Base-by-base conservation (phyloP, 2,329 filamentous ascomycete genomes). In the Sordariomycetes sp. region DNA sequence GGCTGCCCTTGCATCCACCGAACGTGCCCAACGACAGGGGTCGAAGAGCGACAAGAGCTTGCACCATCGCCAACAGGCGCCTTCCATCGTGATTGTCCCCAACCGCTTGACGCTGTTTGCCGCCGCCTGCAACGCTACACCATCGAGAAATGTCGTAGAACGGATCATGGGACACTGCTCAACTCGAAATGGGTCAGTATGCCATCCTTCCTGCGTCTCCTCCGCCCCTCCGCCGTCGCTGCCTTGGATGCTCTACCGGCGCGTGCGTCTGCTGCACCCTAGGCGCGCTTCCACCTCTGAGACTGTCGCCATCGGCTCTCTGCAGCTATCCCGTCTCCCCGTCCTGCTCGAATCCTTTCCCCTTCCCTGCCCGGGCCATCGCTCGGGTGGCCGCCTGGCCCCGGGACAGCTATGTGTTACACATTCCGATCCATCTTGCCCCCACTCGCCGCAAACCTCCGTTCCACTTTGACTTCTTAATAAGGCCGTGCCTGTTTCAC, bases 181-280 rank as follows among this genome's bases (percentile, higher is more conserved):
- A 60, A 66, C 63, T 64, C 66, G 62, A 69, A 65, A 69, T 69
- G 67, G 67, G 67, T 69, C 62, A 69, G 67, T 69, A 60, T 52
- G 39, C 52, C 53, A 25, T 20, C 39, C 35, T 42, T 52, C 55
- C 48, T 53, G 42, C 36, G 55, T 60, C 25, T 34, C 32, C 54
- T 59, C 25, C 51, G 39, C 34, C 50, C 57, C 36, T 36, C 58
- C 39, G 54, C 59, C 34, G 25, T 35, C 57, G 60, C 22, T 24
- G 10, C 35, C 42, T 42, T 15, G 17, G n/a, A 50, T 28, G 35
- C 3, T 28, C 34, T 56, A 50, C 22, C 55, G 45, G 35, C 35
- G 17, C 51, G 15, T 20, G 13, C 25, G 32, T 20, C 13, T 36
- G 32, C 20, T 32, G 25, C 51, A 28, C 25, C 24, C 28, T 7